Base-by-base conservation (phyloP, 495 filamentous ascomycete genomes). In the Podospora tetraspora region DNA sequence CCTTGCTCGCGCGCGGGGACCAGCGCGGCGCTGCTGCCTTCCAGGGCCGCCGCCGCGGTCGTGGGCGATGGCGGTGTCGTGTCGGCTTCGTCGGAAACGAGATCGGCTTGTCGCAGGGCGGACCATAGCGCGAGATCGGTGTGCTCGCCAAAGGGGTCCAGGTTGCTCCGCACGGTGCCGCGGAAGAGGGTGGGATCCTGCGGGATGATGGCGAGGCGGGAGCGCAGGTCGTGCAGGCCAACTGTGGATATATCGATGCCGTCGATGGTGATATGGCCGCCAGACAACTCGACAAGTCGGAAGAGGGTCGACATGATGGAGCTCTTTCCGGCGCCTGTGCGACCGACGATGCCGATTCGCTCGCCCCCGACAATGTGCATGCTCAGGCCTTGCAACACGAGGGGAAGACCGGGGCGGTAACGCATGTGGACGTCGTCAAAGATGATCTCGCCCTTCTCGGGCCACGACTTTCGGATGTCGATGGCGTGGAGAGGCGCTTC, bases 121-220 rank as follows among this genome's bases (percentile, higher is more conserved):
- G 85, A 86, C 94, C 93, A 97, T 10, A 98, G 86, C 73, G 93
- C 90, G 21, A 94, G 84, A 72, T 97, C 95, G 3, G 86, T 85
- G 76, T 97, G 91, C 76, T 97, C 90, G 73, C 87, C 84, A 81
- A 97, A 97, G 0, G 94, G 94, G 73, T 97, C 94, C 7, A 99
- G 85, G 74, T 99, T 99, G 66, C 86, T 89, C 13, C 95, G 88
- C 9, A 99, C 88, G 0, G 94, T 97, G 57, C 94, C 94, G 30
- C 88, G 87, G 86, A 99, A 99, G 1, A 99, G 86, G 0, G 95
- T 97, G 1, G 94, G 94, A 74, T 97, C 94, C 77, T 99, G 94
- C 1, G 94, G 94, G 75, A 99, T 97, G 80, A 97, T 97, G 27
- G 94, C 91, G 0, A 99, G 84, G 7, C 93, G 87, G 4, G 91